Evolutionary conservation across 441 rosid species (phyloP).

Genomic region (Adansonia rubrostipa): DNA sequence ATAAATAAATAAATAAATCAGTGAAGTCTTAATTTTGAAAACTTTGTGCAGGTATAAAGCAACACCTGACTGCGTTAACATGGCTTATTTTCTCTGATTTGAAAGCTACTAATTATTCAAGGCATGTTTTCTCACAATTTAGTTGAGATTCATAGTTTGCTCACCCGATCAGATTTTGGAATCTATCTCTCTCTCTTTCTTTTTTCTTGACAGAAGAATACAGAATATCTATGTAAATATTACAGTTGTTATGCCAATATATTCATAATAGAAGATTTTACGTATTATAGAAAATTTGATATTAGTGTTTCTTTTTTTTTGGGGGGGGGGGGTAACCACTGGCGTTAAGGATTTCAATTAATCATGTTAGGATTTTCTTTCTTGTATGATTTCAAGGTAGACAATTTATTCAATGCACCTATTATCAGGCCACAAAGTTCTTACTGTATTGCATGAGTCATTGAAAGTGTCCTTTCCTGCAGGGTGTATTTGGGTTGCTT

Average conservation of each 20-base stretch:
- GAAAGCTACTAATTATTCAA: background rate
- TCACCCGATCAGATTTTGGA: background rate
- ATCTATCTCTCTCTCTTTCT: background rate
- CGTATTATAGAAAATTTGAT: background rate
- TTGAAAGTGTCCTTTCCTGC: constrained; percentile 28
- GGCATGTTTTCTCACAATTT: background rate
- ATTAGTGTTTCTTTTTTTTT: constrained; percentile 2
- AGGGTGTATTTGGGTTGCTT: constrained; percentile 69
- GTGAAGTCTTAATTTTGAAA: background rate
- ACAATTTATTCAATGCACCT: background rate
- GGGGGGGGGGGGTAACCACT: background rate
- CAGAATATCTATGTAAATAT: background rate
- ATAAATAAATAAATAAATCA: background rate
- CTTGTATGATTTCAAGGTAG: background rate
- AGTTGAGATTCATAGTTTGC: background rate
- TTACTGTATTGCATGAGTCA: constrained; percentile 6
- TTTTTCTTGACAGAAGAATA: background rate
- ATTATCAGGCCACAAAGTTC: constrained; percentile 17
- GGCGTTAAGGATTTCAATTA: background rate
- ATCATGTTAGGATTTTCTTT: constrained; percentile 8
- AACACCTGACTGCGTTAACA: background rate
- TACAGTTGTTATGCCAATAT: background rate
- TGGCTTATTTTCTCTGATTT: constrained; percentile 21
- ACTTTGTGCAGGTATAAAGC: background rate
- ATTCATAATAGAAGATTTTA: constrained; percentile 11